Base-by-base conservation (phyloP, 2,329 filamentous ascomycete genomes). In the Helotiales sp. region DNA sequence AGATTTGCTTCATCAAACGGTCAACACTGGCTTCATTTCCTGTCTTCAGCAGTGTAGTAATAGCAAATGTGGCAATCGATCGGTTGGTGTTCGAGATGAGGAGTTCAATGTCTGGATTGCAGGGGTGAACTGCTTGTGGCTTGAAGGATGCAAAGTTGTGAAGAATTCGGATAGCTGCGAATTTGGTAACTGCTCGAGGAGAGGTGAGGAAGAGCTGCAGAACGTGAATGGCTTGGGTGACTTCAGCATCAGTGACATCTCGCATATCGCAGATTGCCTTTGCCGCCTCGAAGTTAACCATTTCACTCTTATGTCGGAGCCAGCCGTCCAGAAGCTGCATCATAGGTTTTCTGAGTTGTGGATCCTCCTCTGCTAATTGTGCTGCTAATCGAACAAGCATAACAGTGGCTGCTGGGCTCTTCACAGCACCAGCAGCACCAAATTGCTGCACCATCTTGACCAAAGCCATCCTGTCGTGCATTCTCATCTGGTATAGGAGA, bases 391-490 rank as follows among this genome's bases (percentile, higher is more conserved):
- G 85, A 55, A 99, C 95, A 27, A 99, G 82, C 84, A 99, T 88
- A 51, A 99, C 86, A 58, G 93, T 88, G 31, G 93, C 95, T 59
- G 93, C 91, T 19, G 95, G 92, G 75, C 90, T 97, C 85, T 97
- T 98, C 62, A 98, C 88, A 10, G 91, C 91, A 58, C 95, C 95
- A 15, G 92, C 85, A 53, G 88, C 88, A 52, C 92, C 92, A 73
- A 97, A 98, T 75, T 99, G 95, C 78, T 99, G 95, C n/a, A 99
- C 93, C 95, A 99, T 98, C 83, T 99, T 99, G 60, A 98, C 93
- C 68, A 99, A 78, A 22, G 95, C 93, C 95, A 99, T 99, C 69
- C 95, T 87, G 75, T 99, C 95, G 74, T 97, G 93, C 69, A 89
- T 89, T 70, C 95, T 89, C 91, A 98, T 98, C 77, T 98, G 93